Base-by-base conservation (phyloP, 2,329 filamentous ascomycete genomes). In the Claviceps digitariae region DNA sequence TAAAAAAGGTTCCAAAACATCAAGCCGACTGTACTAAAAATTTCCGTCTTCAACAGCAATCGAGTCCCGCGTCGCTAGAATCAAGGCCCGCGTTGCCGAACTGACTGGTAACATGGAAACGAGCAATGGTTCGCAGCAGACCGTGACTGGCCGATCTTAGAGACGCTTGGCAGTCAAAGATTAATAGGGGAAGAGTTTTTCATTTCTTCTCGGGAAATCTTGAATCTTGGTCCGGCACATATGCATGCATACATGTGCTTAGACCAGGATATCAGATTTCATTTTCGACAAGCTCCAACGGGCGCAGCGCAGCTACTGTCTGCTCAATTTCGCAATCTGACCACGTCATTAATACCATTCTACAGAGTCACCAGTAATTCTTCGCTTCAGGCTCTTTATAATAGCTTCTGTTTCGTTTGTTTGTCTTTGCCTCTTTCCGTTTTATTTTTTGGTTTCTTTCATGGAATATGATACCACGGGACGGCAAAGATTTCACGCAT, bases 1-100 rank as follows among this genome's bases (percentile, higher is more conserved):
- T 6, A 43, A 34, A 21, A 40, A 20, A 21, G 7, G 2, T 43
- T 13, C 40, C 3, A 43, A 23, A 43, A 43, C 12, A 38, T 2
- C 15, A 23, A 25, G 17, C 21, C 2, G 6, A 8, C 17, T 4
- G 38, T 49, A 31, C 65, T 68, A 47, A 69, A 56, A 1, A 10
- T 50, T 45, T 44, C 15, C 58, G 1, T 51, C 45, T 44, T 13
- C 25, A 52, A n/a, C 60, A 94, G 89, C 90, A 38, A 97, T 97
- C 63, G 93, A 98, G 69, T 90, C 90, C 49, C 87, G 93, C 59
- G 93, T 97, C 55, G 93, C 93, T 49, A 87, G 93, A 58, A 98
- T 98, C 78, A 97, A 96, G 73, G 93, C 93, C 56, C 85, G 93
- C 57, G 93, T 98, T 55, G 93, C 93, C 51, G 90, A 96, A 68